Conservation (phyloP, 176 grass and related monocot genomes). For the Triticum aestivum region IWGSC_CS_RefSeq_v2.1 NC_057814.1:438390637-438391136, state of each 20-base stretch:
- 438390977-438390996: constrained; percentile 41
- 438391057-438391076: constrained; percentile 30
- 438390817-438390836: constrained; percentile 43
- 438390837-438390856: constrained; percentile 16
- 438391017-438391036: constrained; percentile 48
- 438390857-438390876: not conserved
- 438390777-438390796: constrained; percentile 51
- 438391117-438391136: not conserved
- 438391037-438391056: constrained; percentile 47
- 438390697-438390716: constrained; percentile 45
- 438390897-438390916: constrained; percentile 63
- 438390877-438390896: constrained; percentile 55
- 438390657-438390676: constrained; percentile 62
- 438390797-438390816: constrained; percentile 65
- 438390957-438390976: constrained; percentile 64
- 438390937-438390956: constrained; percentile 56
- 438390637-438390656: constrained; percentile 29
- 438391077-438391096: constrained; percentile 54
- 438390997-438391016: constrained; percentile 26
- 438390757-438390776: constrained; percentile 50
- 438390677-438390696: constrained; percentile 56
- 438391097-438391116: constrained; percentile 52
- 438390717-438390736: constrained; percentile 45
- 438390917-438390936: constrained; percentile 26
- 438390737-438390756: constrained; percentile 34